Evolutionary conservation across 2,329 filamentous ascomycete species (phyloP).

Genomic region (Epichloe sp.): DNA sequence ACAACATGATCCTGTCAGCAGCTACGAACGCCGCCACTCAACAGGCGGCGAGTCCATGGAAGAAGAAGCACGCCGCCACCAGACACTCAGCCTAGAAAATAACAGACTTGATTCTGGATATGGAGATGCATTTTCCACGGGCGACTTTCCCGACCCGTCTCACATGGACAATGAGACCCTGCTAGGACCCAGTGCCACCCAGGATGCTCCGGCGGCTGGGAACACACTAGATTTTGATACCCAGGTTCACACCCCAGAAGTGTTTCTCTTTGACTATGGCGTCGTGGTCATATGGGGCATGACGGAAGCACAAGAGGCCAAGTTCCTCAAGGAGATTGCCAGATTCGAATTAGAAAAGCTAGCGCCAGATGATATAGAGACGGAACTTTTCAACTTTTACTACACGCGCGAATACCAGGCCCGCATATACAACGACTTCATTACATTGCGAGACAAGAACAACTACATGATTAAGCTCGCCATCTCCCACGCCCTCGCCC

Average conservation of each 20-base stretch:
- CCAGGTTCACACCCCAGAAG: constrained; percentile 78
- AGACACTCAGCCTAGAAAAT: constrained; percentile 46
- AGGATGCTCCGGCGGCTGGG: constrained; percentile 27
- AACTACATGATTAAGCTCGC: constrained; percentile 98
- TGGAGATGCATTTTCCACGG: constrained; percentile 16
- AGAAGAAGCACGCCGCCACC: constrained; percentile 28
- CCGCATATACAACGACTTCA: constrained; percentile 98
- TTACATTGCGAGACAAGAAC: constrained; percentile 80
- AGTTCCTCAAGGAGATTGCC: constrained; percentile 83
- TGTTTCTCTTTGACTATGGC: constrained; percentile 95
- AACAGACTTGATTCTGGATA: constrained; percentile 20
- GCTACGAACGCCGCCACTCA: constrained; percentile 57
- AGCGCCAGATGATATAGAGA: constrained; percentile 76
- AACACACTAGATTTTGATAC: constrained; percentile 65
- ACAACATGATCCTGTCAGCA: constrained; percentile 25
- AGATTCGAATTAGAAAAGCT: constrained; percentile 92
- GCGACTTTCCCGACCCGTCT: constrained; percentile 14
- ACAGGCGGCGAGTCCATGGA: constrained; percentile 51
- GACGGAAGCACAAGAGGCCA: constrained; percentile 76
- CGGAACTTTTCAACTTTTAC: constrained; percentile 98
- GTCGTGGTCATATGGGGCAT: constrained; percentile 99
- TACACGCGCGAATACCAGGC: constrained; percentile 97
- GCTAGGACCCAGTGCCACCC: constrained; percentile 21
- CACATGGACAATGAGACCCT: constrained; percentile 19
- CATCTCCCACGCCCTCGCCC: constrained; percentile 87